Evolutionary conservation across 305 asterid genomes (phyloP).

Genomic region (Fraxinus sp.): DNA sequence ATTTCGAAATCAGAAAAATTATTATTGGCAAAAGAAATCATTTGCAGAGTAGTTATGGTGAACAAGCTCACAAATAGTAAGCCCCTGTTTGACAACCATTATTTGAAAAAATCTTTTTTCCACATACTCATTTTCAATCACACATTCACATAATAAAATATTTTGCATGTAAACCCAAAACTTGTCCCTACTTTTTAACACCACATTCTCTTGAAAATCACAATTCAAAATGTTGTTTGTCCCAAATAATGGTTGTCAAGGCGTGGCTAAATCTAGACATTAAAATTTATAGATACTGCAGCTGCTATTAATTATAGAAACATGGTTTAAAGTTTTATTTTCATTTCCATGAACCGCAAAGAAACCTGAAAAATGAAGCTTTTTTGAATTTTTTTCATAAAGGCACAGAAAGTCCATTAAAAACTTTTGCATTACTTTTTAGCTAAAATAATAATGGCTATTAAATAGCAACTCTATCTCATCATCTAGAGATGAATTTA

Average conservation of each 20-base stretch:
- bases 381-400: no score
- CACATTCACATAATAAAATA: not conserved
- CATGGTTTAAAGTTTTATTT: not conserved
- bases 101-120: not conserved
- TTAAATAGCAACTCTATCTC: not conserved
- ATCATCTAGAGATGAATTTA: not conserved
- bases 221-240: not conserved
- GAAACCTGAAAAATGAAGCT: not conserved
- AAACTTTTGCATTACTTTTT: not conserved
- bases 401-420: no score
- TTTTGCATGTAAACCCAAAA: not conserved
- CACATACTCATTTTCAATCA: not conserved
- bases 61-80: not conserved
- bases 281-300: not conserved
- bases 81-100: no score
- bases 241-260: not conserved
- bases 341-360: not conserved
- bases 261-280: not conserved
- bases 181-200: not conserved
- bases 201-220: not conserved
- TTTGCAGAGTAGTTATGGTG: not conserved
- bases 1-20: conserved; percentile 23
- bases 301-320: not conserved
- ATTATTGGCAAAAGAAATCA: not conserved
- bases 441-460: not conserved